phyloP scores from a whole-genome alignment of 148 eudicot genomes.

The Talinum fruticosum region DNA sequence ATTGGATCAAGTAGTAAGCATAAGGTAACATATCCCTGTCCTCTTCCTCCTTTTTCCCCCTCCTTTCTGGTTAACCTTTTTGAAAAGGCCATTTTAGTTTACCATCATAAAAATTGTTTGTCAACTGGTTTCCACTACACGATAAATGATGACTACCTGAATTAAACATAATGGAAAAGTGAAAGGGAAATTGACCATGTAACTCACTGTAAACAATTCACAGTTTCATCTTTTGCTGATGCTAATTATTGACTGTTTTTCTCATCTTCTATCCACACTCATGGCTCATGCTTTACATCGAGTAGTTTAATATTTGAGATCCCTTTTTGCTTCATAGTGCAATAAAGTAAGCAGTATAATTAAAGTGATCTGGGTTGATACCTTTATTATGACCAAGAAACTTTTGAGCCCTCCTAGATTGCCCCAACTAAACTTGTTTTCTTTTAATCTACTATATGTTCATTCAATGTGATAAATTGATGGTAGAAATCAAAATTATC shows the following conservation, averaged over 20 bases:
- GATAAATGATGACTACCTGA: neutral
- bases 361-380: neutral
- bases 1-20: slow-evolving; percentile 39
- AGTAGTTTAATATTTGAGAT: neutral
- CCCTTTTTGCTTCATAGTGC: neutral
- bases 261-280: neutral
- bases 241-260: neutral
- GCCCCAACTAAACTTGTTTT: neutral
- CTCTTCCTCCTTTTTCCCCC: neutral
- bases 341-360: neutral
- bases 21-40: slow-evolving; percentile 39
- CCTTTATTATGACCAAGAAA: neutral
- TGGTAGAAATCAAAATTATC: neutral
- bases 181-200: neutral
- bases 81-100: too few relatives aligned
- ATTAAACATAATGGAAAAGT: too few relatives aligned
- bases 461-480: too few relatives aligned
- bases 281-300: neutral
- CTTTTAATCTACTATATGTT: too few relatives aligned
- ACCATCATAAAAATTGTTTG: neutral
- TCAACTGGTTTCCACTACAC: neutral
- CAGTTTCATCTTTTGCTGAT: neutral
- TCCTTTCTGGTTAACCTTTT: neutral
- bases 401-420: neutral
- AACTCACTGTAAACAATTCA: neutral